These are phyloP conservation scores for Megacollybia platyphylla DNA, from an alignment of 1,284 basidiomycete species.

Conservation along the genomic window DNA sequence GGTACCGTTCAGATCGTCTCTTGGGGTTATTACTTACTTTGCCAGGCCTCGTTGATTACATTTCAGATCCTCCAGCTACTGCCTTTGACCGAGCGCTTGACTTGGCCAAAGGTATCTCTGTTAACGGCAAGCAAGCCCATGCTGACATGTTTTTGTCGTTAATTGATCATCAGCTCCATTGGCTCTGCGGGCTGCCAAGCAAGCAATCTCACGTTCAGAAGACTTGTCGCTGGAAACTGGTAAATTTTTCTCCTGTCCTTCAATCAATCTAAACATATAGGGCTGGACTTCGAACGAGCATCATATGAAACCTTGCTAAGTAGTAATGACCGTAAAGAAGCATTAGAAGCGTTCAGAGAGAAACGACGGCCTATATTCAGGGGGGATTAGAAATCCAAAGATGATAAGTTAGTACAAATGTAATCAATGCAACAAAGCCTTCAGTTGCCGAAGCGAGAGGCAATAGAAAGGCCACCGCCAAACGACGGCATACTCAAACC, in stretches of 20 bases:
- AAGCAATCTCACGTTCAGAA: slow-evolving; percentile 72
- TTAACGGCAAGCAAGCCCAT: slow-evolving; percentile 43
- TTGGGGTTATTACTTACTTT: slow-evolving; percentile 5
- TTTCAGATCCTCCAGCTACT: slow-evolving; percentile 44
- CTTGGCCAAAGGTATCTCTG: slow-evolving; percentile 53
- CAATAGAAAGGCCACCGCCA: slow-evolving; percentile 35
- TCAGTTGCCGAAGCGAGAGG: slow-evolving; percentile 18
- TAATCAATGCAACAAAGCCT: slow-evolving; percentile 4
- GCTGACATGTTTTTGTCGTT: slow-evolving; percentile 3
- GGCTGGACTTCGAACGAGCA: slow-evolving; percentile 80
- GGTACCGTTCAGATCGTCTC: slow-evolving; percentile 32
- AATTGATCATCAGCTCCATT: slow-evolving; percentile 54
- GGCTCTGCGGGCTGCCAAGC: slow-evolving; percentile 81
- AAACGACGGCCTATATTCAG: slow-evolving; percentile 77
- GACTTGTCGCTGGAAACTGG: slow-evolving; percentile 70
- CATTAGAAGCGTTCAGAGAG: slow-evolving; percentile 80
- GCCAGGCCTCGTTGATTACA: slow-evolving; percentile 69
- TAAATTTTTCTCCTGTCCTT: slow-evolving; percentile 14
- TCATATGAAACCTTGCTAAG: slow-evolving; percentile 79
- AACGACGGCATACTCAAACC: slow-evolving; percentile 39
- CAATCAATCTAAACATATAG: slow-evolving; percentile 21
- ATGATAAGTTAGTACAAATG: slow-evolving; percentile 12
- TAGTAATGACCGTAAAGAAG: slow-evolving; percentile 75
- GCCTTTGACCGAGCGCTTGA: slow-evolving; percentile 57
- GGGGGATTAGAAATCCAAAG: slow-evolving; percentile 47